phyloP scores from a whole-genome alignment of 2,329 filamentous ascomycete genomes.

The Sclerotinia trifoliorum region DNA sequence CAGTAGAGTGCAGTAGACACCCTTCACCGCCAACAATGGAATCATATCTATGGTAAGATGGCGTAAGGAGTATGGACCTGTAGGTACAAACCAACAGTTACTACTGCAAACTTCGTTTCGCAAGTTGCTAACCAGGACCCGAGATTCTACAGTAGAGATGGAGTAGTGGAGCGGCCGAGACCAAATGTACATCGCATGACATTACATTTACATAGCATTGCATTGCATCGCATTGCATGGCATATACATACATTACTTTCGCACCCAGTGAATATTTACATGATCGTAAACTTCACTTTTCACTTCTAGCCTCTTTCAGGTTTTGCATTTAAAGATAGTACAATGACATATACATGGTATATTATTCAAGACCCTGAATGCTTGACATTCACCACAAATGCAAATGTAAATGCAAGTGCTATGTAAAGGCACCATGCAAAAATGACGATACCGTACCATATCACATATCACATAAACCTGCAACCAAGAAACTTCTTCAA shows the following conservation, averaged over 20 bases:
- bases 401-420: neutral
- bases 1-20: conserved; percentile 7
- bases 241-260: neutral
- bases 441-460: neutral
- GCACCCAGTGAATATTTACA: neutral
- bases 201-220: conserved; percentile 7
- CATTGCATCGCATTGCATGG: conserved; percentile 14
- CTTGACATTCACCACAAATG: neutral
- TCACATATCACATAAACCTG: neutral
- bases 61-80: neutral
- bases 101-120: conserved; percentile 9
- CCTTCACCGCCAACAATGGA: neutral
- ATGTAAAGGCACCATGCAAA: neutral
- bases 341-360: conserved; percentile 10
- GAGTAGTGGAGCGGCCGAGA: conserved; percentile 3
- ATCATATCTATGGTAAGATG: neutral
- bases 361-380: neutral
- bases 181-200: conserved; percentile 15
- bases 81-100: neutral
- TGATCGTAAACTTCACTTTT: neutral
- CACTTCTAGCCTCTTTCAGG: neutral
- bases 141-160: neutral
- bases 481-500: conserved; percentile 3
- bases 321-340: too few relatives aligned
- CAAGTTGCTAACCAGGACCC: conserved; percentile 2